Percentiles rank a stretch among this genome's conserved stretches.
phyloP scores from a whole-genome alignment of 345 rosid genomes.

The Citrus hindsii region DNA sequence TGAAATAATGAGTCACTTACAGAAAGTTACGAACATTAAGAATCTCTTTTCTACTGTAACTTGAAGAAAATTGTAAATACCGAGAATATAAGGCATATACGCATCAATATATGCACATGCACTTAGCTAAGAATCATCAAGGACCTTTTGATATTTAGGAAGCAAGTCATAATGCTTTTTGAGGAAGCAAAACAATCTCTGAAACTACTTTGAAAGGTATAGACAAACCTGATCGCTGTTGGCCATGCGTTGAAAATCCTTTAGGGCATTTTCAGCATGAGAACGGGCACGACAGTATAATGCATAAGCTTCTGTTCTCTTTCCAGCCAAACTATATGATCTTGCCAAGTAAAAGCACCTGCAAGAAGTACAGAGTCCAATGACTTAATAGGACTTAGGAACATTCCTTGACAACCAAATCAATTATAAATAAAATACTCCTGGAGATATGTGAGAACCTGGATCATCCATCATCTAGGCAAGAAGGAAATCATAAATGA shows the following conservation, averaged over 20 bases:
- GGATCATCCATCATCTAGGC: background rate
- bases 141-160: background rate
- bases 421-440: background rate
- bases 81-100: background rate
- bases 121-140: background rate
- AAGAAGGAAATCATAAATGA: background rate
- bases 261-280: constrained; percentile 67
- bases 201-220: background rate
- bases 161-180: background rate
- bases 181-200: background rate
- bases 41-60: background rate
- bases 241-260: constrained; percentile 37
- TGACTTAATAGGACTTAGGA: background rate
- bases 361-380: constrained; percentile 22
- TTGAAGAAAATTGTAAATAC: background rate
- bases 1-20: background rate
- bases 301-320: constrained; percentile 82
- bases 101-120: background rate
- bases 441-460: background rate
- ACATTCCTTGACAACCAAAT: background rate
- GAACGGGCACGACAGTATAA: constrained; percentile 73
- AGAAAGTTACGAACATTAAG: background rate
- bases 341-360: constrained; percentile 95
- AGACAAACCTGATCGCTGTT: constrained; percentile 52
- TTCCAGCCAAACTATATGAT: constrained; percentile 91